A percentile compares a stretch with the other conserved stretches of the same genome.
These are phyloP conservation scores for Lactuca saligna DNA, from an alignment of 129 eudicot species.

Conservation along the genomic window DNA sequence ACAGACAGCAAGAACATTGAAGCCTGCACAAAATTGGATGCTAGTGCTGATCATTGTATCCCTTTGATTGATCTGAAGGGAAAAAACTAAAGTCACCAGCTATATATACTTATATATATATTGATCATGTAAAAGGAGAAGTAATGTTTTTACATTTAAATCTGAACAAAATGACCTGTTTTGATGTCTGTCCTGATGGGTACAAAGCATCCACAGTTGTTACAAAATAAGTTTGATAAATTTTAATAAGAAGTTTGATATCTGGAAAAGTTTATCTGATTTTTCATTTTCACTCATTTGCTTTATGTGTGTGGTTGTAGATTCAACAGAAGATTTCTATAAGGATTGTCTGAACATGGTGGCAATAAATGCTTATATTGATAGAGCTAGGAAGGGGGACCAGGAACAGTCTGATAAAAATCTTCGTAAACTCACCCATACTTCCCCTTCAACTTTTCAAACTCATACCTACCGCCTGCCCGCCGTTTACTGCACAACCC, in stretches of 20 bases:
- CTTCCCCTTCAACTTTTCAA: neutral
- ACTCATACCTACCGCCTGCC: conserved; percentile 3
- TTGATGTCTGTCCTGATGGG: neutral
- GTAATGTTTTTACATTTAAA: neutral
- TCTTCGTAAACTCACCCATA: neutral
- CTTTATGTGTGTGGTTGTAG: conserved; percentile 4
- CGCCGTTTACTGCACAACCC: neutral
- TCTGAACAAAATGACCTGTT: neutral
- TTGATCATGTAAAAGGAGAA: neutral
- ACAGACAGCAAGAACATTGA: neutral
- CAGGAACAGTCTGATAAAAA: conserved; percentile 3
- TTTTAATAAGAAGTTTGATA: neutral
- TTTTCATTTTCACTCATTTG: neutral
- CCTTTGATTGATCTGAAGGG: neutral
- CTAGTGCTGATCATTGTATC: neutral
- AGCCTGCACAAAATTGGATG: conserved; percentile 11
- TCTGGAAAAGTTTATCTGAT: neutral
- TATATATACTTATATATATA: neutral
- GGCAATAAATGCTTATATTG: conserved; percentile 2
- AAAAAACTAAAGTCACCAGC: neutral
- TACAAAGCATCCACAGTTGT: neutral
- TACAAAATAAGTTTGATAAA: no score
- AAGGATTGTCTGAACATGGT: conserved; percentile 3
- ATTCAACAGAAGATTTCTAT: neutral
- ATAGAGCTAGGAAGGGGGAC: neutral